phyloP scores from a whole-genome alignment of 2,329 filamentous ascomycete genomes.

The Alternaria solani region DNA sequence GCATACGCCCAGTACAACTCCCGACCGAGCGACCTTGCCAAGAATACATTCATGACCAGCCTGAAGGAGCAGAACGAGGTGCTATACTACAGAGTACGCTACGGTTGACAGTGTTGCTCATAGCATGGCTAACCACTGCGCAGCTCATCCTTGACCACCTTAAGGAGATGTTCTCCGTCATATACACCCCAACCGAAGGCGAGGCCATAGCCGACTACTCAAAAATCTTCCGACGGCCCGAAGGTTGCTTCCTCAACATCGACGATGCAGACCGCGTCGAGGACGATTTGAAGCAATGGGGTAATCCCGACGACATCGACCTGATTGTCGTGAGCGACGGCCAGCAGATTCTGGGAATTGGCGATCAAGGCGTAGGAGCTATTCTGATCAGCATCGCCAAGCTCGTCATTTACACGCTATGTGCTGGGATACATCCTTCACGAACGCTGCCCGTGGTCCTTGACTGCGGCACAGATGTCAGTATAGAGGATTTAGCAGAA shows the following conservation, averaged over 20 bases:
- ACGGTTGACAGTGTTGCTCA: background rate
- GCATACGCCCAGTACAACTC: constrained; percentile 82
- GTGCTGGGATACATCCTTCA: constrained; percentile 84
- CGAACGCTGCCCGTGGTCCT: constrained; percentile 81
- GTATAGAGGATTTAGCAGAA: background rate
- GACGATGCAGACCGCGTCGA: constrained; percentile 71
- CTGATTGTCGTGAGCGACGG: constrained; percentile 86
- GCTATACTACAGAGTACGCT: constrained; percentile 74
- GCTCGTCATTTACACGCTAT: constrained; percentile 80
- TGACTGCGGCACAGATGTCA: constrained; percentile 81
- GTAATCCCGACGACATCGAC: constrained; percentile 76
- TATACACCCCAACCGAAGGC: constrained; percentile 90
- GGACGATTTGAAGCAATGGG: constrained; percentile 73
- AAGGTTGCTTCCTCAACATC: constrained; percentile 84
- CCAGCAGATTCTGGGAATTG: constrained; percentile 81
- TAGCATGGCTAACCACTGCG: constrained; percentile 8
- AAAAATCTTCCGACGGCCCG: constrained; percentile 75
- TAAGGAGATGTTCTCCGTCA: constrained; percentile 88
- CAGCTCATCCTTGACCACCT: constrained; percentile 78
- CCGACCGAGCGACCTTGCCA: constrained; percentile 71
- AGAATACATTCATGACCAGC: constrained; percentile 88
- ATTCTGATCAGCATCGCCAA: constrained; percentile 88
- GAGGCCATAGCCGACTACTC: constrained; percentile 89
- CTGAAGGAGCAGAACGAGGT: constrained; percentile 88
- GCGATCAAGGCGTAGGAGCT: constrained; percentile 86